phyloP scores from a whole-genome alignment of 2,329 filamentous ascomycete species.

The Clonostachys chloroleuca region DNA sequence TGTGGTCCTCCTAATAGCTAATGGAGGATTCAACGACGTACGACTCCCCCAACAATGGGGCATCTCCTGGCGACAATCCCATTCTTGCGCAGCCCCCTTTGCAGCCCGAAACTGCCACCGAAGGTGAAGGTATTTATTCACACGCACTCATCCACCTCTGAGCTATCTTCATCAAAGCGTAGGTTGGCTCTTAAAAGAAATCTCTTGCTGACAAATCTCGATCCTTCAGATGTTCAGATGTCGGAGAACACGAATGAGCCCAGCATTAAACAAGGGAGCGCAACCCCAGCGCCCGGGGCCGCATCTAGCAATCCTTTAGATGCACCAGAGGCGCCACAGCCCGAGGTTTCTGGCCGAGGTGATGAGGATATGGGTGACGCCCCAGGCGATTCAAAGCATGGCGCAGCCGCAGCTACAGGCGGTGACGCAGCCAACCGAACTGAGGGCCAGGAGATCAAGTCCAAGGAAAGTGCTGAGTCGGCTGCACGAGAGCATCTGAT shows the following conservation, averaged over 20 bases:
- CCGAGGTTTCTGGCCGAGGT: slow-evolving; percentile 52
- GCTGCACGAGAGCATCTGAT: slow-evolving; percentile 89
- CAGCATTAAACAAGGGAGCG: slow-evolving; percentile 56
- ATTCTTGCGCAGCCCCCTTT: slow-evolving; percentile 51
- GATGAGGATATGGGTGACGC: slow-evolving; percentile 81
- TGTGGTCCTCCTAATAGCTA: neutral
- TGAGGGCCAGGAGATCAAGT: slow-evolving; percentile 55
- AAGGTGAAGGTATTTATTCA: slow-evolving; percentile 38
- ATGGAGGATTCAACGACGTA: slow-evolving; percentile 59
- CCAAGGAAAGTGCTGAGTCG: slow-evolving; percentile 78
- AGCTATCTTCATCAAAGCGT: neutral
- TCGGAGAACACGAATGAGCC: slow-evolving; percentile 44
- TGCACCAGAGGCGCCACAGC: slow-evolving; percentile 55
- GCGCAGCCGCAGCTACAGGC: slow-evolving; percentile 37
- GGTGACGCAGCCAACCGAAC: slow-evolving; percentile 30
- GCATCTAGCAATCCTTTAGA: slow-evolving; percentile 62
- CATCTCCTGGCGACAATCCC: slow-evolving; percentile 52
- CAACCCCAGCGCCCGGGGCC: slow-evolving; percentile 50
- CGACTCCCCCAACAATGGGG: slow-evolving; percentile 51
- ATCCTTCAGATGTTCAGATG: slow-evolving; percentile 57
- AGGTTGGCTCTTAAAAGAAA: neutral
- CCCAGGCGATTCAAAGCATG: slow-evolving; percentile 46
- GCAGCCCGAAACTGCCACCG: slow-evolving; percentile 34
- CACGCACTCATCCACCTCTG: no score
- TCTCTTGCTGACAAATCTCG: neutral